Base-by-base conservation (phyloP, 2,329 filamentous ascomycete genomes). In the Huntiella bhutanensis region DNA sequence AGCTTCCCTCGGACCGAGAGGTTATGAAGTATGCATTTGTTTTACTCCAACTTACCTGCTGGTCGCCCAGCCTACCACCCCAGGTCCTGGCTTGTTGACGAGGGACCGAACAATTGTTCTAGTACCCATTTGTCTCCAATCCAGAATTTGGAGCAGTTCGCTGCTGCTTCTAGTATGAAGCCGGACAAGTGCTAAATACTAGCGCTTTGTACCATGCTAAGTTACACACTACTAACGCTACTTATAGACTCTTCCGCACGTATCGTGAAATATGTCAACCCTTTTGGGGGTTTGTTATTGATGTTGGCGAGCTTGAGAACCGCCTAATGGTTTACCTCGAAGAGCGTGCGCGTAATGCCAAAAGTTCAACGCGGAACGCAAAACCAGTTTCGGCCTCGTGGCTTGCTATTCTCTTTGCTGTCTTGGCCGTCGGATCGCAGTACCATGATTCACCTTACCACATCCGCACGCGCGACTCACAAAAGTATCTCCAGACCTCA, bases 211-310 rank as follows among this genome's bases (percentile, higher is more conserved):
- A 28, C 22, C 22, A 28, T 28, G 22, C 22, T 28, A 28, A 28
- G 22, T 28, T 28, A 28, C 22, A 28, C 22, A 28, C 22, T 40
- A 15, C 38, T 40, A 40, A 40, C 38, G 12, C 10, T 40, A 40
- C 15, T 40, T 40, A 4, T 16, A 78, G 75, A 54, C 62, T 77
- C 5, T 79, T 80, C 55, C 69, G 72, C 39, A 73, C 74, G 2
- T 80, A 79, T 60, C 78, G 78, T 56, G 73, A 79, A 55, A 75
- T 77, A 17, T 71, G 75, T 1, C 75, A 80, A 42, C 73, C 73
- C 1, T 80, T 80, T 53, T 80, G 75, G 75, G 75, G 75, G 1
- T 75, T 80, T 43, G 71, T 80, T 13, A 69, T 77, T 48, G 75
- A 79, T 52, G 73, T 80, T 46, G 73, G 77, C 47, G 75, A 77